Evolutionary conservation across 768 basidiomycete genomes (phyloP).

Genomic region (Tricholoma bakamatsutake): DNA sequence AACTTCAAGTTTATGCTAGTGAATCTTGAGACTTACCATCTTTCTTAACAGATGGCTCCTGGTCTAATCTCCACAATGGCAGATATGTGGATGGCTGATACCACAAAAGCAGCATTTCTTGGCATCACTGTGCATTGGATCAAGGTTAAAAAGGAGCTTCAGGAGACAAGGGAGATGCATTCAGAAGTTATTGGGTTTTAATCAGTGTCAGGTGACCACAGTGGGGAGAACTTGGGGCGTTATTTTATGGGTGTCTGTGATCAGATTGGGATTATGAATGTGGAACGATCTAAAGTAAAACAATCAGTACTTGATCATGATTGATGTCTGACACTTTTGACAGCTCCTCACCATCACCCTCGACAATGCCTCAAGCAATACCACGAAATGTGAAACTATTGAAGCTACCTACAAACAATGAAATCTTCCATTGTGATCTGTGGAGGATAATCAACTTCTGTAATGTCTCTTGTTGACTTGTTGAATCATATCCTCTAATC

Average conservation of each 20-base stretch:
- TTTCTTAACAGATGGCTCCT: conserved; percentile 9
- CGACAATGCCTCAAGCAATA: conserved; percentile 13
- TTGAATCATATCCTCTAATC: too few species aligned
- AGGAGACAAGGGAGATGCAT: conserved; percentile 13
- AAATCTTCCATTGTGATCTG: too few species aligned
- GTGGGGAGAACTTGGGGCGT: conserved; percentile 19
- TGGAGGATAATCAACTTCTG: not conserved
- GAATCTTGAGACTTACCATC: not conserved
- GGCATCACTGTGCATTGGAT: conserved; percentile 21
- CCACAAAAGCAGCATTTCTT: conserved; percentile 5
- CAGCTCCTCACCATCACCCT: conserved; percentile 15
- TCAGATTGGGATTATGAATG: conserved; percentile 17
- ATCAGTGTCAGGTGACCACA: conserved; percentile 17
- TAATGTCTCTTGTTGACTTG: too few species aligned
- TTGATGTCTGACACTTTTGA: not conserved
- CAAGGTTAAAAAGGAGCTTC: not conserved
- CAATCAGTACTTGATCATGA: conserved; percentile 24
- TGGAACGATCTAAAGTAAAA: not conserved
- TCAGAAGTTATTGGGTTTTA: conserved; percentile 19
- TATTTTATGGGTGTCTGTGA: conserved; percentile 21
- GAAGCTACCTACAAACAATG: conserved; percentile 12
- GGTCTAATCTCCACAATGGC: conserved; percentile 12
- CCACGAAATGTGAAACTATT: conserved; percentile 11
- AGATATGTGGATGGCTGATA: not conserved
- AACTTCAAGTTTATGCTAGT: not conserved